phyloP scores from a whole-genome alignment of 129 eudicot genomes.

The Tagetes erecta region DNA sequence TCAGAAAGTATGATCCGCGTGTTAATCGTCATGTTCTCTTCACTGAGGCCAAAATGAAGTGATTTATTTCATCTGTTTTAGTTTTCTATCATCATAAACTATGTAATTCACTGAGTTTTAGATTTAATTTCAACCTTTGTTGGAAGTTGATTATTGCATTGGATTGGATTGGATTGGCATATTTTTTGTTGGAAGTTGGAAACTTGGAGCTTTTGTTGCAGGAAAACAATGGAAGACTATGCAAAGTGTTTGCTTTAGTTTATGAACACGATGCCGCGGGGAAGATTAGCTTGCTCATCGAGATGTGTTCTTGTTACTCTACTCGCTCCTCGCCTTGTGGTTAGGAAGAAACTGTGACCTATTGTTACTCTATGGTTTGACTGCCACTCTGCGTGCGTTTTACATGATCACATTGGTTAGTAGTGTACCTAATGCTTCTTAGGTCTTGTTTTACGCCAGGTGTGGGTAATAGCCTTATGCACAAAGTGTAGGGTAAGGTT shows the following conservation, averaged over 20 bases:
- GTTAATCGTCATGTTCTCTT: conserved; percentile 83
- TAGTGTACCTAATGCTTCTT: no score
- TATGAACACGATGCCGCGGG: not conserved
- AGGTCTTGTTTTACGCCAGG: no score
- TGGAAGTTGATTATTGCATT: not conserved
- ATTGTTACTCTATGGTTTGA: not conserved
- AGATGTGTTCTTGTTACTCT: not conserved
- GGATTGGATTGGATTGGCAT: not conserved
- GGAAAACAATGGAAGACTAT: not conserved
- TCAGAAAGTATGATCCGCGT: conserved; percentile 90
- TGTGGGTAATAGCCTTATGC: no score
- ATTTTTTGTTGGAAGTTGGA: not conserved
- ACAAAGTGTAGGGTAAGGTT: no score
- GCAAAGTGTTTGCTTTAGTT: not conserved
- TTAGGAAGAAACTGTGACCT: not conserved
- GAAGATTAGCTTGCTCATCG: not conserved
- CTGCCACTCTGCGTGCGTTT: no score
- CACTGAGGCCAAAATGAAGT: conserved; percentile 89
- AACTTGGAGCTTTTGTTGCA: not conserved
- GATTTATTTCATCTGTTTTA: conserved; percentile 15
- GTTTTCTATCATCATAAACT: not conserved
- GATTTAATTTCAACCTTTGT: not conserved
- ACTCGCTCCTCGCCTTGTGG: not conserved
- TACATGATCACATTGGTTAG: no score
- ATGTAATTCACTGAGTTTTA: conserved; percentile 10